Evolutionary conservation across 495 filamentous ascomycete species (phyloP).

Genomic region (Cladorrhinum samala): DNA sequence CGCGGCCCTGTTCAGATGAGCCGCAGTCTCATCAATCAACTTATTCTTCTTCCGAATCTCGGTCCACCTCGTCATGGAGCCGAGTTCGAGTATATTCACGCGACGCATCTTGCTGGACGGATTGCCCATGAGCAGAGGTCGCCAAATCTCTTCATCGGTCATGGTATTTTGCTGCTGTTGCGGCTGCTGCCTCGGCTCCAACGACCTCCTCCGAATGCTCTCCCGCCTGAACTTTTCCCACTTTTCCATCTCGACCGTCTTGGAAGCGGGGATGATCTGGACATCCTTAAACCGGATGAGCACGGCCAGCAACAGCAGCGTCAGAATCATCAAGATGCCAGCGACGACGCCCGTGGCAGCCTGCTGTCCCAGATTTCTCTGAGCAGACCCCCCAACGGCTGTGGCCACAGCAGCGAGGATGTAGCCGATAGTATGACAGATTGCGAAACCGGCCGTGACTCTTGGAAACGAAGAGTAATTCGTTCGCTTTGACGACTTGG

Average conservation of each 20-base stretch:
- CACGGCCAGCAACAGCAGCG: constrained; percentile 52
- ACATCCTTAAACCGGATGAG: constrained; percentile 57
- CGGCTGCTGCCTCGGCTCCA: constrained; percentile 25
- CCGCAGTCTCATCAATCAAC: constrained; percentile 43
- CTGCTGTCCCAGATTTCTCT: constrained; percentile 58
- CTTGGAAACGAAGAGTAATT: constrained; percentile 65
- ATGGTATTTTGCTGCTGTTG: constrained; percentile 24
- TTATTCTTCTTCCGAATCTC: constrained; percentile 64
- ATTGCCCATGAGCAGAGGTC: constrained; percentile 61
- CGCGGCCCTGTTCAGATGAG: constrained; percentile 35
- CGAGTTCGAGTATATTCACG: constrained; percentile 62
- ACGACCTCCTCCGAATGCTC: constrained; percentile 31
- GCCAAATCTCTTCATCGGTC: constrained; percentile 55
- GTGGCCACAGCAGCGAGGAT: constrained; percentile 58
- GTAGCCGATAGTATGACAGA: constrained; percentile 60
- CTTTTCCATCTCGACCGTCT: constrained; percentile 44
- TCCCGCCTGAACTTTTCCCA: constrained; percentile 39
- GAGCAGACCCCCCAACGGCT: constrained; percentile 53
- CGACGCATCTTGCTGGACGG: constrained; percentile 57
- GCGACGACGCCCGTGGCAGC: constrained; percentile 58
- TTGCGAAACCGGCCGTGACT: constrained; percentile 63
- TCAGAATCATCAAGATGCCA: constrained; percentile 54
- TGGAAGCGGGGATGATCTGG: constrained; percentile 57
- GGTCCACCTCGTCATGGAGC: constrained; percentile 57
- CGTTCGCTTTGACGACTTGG: constrained; percentile 48